Evolutionary conservation across 192 early-diverging fungal genomes (phyloP).

Genomic region (Martensiomyces pterosporus): DNA sequence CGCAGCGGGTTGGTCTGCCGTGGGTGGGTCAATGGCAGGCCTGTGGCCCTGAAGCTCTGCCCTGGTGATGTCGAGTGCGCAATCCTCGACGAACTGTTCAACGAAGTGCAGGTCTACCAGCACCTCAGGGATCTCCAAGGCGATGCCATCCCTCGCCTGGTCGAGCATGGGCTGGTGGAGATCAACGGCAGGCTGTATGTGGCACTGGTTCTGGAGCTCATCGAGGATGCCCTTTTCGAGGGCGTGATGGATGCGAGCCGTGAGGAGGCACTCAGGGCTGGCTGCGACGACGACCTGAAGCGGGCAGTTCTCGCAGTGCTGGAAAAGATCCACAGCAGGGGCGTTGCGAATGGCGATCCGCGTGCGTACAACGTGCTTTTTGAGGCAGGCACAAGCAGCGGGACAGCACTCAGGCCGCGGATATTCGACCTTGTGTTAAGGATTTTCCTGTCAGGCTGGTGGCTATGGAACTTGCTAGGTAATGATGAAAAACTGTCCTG

Average conservation of each 20-base stretch:
- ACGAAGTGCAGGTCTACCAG: neutral
- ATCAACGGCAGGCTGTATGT: neutral
- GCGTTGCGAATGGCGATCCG: neutral
- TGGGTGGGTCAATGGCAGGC: neutral
- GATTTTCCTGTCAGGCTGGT: no score
- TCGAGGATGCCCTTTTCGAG: neutral
- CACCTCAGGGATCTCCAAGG: neutral
- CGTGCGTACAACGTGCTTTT: neutral
- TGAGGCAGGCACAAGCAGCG: neutral
- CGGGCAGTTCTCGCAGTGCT: neutral
- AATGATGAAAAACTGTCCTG: no score
- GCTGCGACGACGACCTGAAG: neutral
- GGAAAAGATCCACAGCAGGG: neutral
- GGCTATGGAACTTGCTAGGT: no score
- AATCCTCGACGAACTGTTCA: neutral
- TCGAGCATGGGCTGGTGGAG: neutral
- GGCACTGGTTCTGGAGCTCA: neutral
- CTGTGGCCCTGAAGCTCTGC: neutral
- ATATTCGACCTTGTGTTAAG: no score
- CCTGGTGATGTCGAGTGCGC: neutral
- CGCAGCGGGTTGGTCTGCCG: neutral
- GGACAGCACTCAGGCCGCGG: no score
- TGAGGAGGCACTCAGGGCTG: neutral
- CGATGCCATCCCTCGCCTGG: neutral
- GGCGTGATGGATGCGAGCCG: neutral